Percentiles rank a stretch among this genome's conserved stretches.
phyloP scores from a whole-genome alignment of 495 filamentous ascomycete species.

The Tetracladium setigerum region DNA sequence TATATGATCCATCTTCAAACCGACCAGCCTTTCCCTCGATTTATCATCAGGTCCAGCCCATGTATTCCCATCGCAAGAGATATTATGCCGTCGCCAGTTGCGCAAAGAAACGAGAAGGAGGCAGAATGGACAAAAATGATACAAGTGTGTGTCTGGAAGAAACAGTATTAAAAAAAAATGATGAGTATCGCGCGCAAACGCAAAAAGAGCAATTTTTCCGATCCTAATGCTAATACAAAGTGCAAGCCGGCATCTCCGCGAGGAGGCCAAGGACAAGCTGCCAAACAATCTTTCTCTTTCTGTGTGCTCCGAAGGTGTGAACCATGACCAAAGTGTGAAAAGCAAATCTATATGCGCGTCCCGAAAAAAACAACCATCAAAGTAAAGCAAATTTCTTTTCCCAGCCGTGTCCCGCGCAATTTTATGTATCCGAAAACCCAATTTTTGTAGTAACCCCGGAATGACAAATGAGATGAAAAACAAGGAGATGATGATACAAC shows the following conservation, averaged over 20 bases:
- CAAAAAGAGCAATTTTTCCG: too few species aligned
- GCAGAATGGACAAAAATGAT: neutral
- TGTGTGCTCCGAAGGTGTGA: too few species aligned
- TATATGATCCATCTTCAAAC: constrained; percentile 11
- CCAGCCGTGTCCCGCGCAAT: constrained; percentile 6
- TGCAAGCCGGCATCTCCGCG: too few species aligned
- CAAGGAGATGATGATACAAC: constrained; percentile 14
- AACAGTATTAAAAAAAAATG: neutral
- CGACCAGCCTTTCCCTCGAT: neutral
- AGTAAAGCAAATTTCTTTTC: constrained; percentile 10
- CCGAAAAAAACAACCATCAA: constrained; percentile 2
- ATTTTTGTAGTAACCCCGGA: constrained; percentile 20
- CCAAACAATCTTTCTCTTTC: too few species aligned
- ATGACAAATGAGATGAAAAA: neutral
- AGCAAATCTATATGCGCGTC: constrained; percentile 20
- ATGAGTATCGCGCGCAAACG: too few species aligned
- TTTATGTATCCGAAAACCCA: constrained; percentile 13
- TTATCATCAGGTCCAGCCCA: constrained; percentile 14
- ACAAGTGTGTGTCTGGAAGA: neutral
- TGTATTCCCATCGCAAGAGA: constrained; percentile 5
- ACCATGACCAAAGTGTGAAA: too few species aligned
- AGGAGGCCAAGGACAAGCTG: too few species aligned
- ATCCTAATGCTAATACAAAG: too few species aligned
- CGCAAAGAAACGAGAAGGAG: neutral
- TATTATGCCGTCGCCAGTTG: neutral